These are phyloP conservation scores for Polygonum aviculare DNA, from an alignment of 148 eudicot genomes.

Conservation along the genomic window DNA sequence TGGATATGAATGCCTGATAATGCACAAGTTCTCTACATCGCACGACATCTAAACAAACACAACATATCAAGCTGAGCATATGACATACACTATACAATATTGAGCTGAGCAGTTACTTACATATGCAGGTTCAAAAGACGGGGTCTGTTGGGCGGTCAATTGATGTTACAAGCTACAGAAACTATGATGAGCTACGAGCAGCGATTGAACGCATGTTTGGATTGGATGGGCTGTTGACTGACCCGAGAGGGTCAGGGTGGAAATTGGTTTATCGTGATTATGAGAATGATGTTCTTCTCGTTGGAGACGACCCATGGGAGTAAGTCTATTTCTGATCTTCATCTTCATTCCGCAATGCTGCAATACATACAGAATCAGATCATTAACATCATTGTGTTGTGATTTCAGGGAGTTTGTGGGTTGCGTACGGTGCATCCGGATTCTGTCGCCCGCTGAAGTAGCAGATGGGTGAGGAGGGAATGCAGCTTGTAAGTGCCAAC, in stretches of 20 bases:
- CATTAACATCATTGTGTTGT: background rate
- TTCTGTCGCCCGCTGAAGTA: slow-evolving; percentile 8
- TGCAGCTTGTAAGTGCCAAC: background rate
- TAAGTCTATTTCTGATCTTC: slow-evolving; percentile 29
- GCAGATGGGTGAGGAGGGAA: slow-evolving; percentile 13
- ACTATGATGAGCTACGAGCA: slow-evolving; percentile 63
- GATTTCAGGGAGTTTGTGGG: slow-evolving; percentile 9
- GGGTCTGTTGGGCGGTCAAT: slow-evolving; percentile 98
- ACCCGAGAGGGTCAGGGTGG: slow-evolving; percentile 72
- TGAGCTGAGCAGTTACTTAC: background rate
- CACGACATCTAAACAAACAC: too few relatives aligned
- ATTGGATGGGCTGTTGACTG: slow-evolving; percentile 72
- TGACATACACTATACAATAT: background rate
- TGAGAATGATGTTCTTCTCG: slow-evolving; percentile 86
- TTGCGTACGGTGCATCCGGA: slow-evolving; percentile 5
- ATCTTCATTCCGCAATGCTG: background rate
- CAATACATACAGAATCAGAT: background rate
- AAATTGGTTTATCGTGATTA: slow-evolving; percentile 89
- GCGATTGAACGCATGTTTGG: slow-evolving; percentile 95
- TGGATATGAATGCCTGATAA: too few relatives aligned
- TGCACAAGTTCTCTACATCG: too few relatives aligned
- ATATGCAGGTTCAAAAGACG: slow-evolving; percentile 76
- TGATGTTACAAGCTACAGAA: slow-evolving; percentile 79
- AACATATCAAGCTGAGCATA: too few relatives aligned
- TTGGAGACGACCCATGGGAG: slow-evolving; percentile 99